These are phyloP conservation scores for Epichloe gansuensis DNA, from an alignment of 2,329 filamentous ascomycete genomes.

Conservation along the genomic window DNA sequence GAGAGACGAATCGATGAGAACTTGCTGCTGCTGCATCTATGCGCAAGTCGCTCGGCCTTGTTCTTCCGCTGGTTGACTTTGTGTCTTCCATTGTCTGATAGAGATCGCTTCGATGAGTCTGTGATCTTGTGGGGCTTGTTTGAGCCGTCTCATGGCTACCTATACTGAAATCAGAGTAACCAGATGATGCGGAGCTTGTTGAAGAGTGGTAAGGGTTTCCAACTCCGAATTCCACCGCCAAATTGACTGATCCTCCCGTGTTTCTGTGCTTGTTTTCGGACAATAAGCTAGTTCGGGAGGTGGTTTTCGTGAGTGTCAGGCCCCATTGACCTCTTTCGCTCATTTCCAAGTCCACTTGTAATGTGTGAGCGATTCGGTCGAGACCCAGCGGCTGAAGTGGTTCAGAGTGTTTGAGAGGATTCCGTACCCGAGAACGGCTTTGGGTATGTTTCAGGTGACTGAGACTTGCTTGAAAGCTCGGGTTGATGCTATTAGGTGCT, in stretches of 20 bases:
- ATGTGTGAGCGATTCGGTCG: conserved; percentile 26
- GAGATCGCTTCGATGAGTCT: conserved; percentile 28
- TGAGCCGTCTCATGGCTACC: conserved; percentile 48
- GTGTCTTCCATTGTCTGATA: conserved; percentile 44
- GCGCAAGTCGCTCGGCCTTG: conserved; percentile 17
- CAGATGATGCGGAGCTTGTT: conserved; percentile 54
- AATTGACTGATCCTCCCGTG: conserved; percentile 34
- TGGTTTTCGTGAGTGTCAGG: conserved; percentile 40
- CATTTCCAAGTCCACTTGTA: conserved; percentile 14
- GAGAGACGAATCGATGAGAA: conserved; percentile 13
- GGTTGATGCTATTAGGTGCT: conserved; percentile 27
- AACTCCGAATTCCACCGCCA: conserved; percentile 47
- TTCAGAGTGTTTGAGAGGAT: conserved; percentile 23
- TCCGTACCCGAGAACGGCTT: conserved; percentile 25
- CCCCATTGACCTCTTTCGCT: conserved; percentile 31
- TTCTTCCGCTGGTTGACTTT: conserved; percentile 34
- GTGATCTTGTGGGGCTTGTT: conserved; percentile 29
- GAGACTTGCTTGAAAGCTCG: conserved; percentile 24
- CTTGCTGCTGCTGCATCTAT: conserved; percentile 22
- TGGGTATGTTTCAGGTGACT: conserved; percentile 43
- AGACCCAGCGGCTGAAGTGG: conserved; percentile 35
- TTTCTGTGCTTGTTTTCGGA: conserved; percentile 26
- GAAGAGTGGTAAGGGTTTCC: conserved; percentile 54
- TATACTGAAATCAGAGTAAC: conserved; percentile 47
- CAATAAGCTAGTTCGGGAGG: conserved; percentile 38